These are phyloP conservation scores for Tulasnella sp. DNA, from an alignment of 768 basidiomycete genomes.

Conservation along the genomic window DNA sequence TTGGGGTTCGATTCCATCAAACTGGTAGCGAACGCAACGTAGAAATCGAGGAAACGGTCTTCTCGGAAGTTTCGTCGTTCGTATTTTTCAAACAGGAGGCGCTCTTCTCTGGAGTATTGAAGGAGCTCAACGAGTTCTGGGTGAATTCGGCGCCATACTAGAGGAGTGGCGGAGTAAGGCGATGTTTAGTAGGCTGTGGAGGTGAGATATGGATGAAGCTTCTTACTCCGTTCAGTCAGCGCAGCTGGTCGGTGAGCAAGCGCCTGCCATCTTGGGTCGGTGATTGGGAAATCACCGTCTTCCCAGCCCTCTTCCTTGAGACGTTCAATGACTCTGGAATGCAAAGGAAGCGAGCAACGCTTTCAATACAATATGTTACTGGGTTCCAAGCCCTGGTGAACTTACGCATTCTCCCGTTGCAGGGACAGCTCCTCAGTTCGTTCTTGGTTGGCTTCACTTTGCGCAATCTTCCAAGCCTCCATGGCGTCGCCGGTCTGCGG, in stretches of 20 bases:
- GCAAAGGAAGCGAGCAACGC: background rate
- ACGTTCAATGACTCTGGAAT: background rate
- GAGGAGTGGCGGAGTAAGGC: background rate
- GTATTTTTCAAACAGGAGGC: constrained; percentile 13
- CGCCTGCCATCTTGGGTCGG: constrained; percentile 1
- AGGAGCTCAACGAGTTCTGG: constrained; percentile 13
- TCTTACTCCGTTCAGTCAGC: constrained; percentile 19
- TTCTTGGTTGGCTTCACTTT: constrained; percentile 4
- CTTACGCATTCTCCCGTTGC: background rate
- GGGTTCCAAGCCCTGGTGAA: background rate
- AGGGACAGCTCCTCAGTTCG: background rate
- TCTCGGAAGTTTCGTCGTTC: background rate
- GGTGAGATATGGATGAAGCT: background rate
- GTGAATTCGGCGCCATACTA: constrained; percentile 20
- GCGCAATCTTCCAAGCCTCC: background rate
- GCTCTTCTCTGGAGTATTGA: background rate
- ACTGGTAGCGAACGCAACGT: background rate
- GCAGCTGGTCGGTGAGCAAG: constrained; percentile 8
- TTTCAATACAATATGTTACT: constrained; percentile 4
- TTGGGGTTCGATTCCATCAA: background rate
- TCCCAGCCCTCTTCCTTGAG: constrained; percentile 3
- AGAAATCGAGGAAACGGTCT: background rate
- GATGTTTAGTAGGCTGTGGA: background rate
- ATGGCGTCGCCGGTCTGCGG: constrained; percentile 5
- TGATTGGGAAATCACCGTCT: constrained; percentile 5